Base-by-base conservation (phyloP, 2,329 filamentous ascomycete genomes). In the Camillea tinctor region DNA sequence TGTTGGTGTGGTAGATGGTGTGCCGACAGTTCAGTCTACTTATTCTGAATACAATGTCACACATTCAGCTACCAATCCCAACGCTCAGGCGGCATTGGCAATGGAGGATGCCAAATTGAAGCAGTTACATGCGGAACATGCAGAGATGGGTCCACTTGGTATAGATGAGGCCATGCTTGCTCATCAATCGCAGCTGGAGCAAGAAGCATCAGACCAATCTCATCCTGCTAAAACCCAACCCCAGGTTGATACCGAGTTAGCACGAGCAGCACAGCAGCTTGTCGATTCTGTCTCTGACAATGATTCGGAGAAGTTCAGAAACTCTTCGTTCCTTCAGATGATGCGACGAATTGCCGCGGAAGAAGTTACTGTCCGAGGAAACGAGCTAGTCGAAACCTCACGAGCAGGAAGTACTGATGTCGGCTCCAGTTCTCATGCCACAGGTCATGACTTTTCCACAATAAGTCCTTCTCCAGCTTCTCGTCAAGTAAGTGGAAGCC, bases 271-370 rank as follows among this genome's bases (percentile, higher is more conserved):
- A 4, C 87, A 85, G 17, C 81, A 88, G 60, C 80, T 96, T 3
- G 79, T 95, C 4, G 81, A 88, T 57, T 87, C 85, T 44, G 84
- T 96, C 13, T 81, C 84, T 20, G 80, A 88, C 67, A 88, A 94
- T 66, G 82, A 85, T 60, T 88, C 84, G 58, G 78, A 86, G 52
- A 94, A 94, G 71, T 95, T 95, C 74, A 85, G 87, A 68, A 86
- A 93, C 70, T 93, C 90, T 66, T 85, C 85, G 60, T 96, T 96
- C 70, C 76, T 94, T 0, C 81, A 84, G 3, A 78, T 96, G 52
- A 95, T 96, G 91, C 85, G 89, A 24, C 84, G 85, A 60, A 84
- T 95, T 57, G 84, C 89, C 55, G 87, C 91, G 70, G 81, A 84
- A 58, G 88, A 95, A 76, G 86, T 93, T 15, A 83, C 84, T 54